Evolutionary conservation across 768 basidiomycete genomes (phyloP).

Genomic region (Termitomyces sp.): DNA sequence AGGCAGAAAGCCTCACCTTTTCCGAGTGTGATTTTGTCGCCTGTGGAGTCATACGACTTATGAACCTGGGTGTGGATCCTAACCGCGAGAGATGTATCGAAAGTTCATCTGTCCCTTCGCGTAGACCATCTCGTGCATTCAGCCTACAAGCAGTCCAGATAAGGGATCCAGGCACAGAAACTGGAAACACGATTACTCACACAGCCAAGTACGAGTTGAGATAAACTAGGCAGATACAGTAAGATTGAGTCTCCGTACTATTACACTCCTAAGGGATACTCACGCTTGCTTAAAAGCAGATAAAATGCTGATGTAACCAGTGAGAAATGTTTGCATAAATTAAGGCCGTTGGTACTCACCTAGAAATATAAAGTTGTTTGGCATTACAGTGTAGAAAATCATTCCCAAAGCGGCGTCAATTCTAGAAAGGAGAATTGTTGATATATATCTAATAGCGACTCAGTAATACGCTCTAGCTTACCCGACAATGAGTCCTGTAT

Average conservation of each 20-base stretch:
- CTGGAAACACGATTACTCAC: slow-evolving; percentile 15
- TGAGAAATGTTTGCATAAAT: not conserved
- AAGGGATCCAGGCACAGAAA: not conserved
- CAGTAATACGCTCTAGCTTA: slow-evolving; percentile 19
- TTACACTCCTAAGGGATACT: slow-evolving; percentile 9
- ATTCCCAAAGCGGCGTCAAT: slow-evolving; percentile 41
- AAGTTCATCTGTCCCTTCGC: slow-evolving; percentile 26
- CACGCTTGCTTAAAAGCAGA: slow-evolving; percentile 47
- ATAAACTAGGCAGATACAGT: slow-evolving; percentile 32
- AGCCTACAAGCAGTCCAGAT: slow-evolving; percentile 22
- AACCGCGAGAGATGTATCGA: slow-evolving; percentile 40
- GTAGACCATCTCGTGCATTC: slow-evolving; percentile 39
- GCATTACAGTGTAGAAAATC: slow-evolving; percentile 45
- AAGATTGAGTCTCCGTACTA: not conserved
- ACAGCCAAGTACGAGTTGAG: slow-evolving; percentile 51
- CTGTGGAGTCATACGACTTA: not conserved
- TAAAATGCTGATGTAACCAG: slow-evolving; percentile 31
- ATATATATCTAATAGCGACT: not conserved
- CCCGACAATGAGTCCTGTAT: slow-evolving; percentile 44
- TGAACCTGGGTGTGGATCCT: slow-evolving; percentile 2
- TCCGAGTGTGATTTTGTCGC: slow-evolving; percentile 1
- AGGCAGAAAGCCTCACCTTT: slow-evolving; percentile 5
- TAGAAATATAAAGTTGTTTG: slow-evolving; percentile 47
- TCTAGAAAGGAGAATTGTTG: slow-evolving; percentile 18
- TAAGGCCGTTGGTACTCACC: slow-evolving; percentile 20